Base-by-base conservation (phyloP, 495 filamentous ascomycete genomes). In the Hypoxylon subgilvum region DNA sequence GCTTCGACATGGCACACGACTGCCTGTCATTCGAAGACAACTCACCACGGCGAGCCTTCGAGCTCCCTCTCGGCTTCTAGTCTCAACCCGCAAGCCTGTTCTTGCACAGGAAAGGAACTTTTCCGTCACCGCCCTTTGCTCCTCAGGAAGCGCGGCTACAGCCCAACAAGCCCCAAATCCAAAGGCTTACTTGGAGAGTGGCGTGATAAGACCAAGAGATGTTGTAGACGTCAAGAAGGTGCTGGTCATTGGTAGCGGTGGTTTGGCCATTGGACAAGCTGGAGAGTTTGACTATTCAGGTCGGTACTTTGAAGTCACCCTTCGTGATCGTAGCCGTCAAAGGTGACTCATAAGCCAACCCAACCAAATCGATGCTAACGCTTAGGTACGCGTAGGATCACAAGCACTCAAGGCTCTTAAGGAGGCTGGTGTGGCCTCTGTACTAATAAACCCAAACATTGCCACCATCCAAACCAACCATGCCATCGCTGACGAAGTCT, bases 201-300 rank as follows among this genome's bases (percentile, higher is more conserved):
- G 91, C 48, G 88, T 84, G 42, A 84, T 97, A 58, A 87, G 87
- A 65, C 87, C 84, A 38, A 80, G 76, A 56, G 82, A 91, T 63
- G 72, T 88, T 40, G 87, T 97, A 35, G 86, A 96, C 76, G 94
- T 98, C 50, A 96, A 92, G 79, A 98, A 97, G 79, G 94, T 97
- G n/a, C 80, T 98, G 43, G 90, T 98, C 47, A 90, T 98, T 69
- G 94, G 94, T 31, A 91, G 87, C 75, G 94, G 94, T 74, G 94
- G 94, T 74, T 83, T 98, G 56, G 93, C 91, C 71, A 98, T 98
- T 80, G 94, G 94, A 54, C 94, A 98, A 75, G 94, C 94, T 52
- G 94, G 94, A 75, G 94, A 98, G 75, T 98, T 98, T 69, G 94
- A 98, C 73, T 98, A 98, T 75, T 97, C 95, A 60, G 94, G 92